Evolutionary conservation across 306 rosid genomes (phyloP).

Genomic region (Cicer chorassanicum): DNA sequence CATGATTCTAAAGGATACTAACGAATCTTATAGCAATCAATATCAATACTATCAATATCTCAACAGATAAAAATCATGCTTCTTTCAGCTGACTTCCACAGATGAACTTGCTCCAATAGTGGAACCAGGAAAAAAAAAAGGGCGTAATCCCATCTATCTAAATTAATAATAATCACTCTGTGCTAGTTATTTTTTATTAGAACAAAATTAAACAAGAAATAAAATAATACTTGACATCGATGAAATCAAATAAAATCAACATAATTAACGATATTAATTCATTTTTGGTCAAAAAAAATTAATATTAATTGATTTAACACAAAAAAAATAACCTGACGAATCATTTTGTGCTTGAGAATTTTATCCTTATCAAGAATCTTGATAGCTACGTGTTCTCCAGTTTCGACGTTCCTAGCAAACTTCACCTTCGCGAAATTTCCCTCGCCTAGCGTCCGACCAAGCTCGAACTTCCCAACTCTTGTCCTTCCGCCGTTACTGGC

Average conservation of each 20-base stretch:
- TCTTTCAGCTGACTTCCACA: not conserved
- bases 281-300: no score
- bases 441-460: constrained; percentile 89
- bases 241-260: no score
- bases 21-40: no score
- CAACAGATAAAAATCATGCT: no score
- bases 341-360: constrained; percentile 90
- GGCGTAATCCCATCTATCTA: no score
- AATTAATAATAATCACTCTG: no score
- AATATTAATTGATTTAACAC: not conserved
- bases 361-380: constrained; percentile 85
- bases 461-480: constrained; percentile 80
- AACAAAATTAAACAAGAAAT: not conserved
- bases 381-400: constrained; percentile 72
- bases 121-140: not conserved
- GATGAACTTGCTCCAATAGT: not conserved
- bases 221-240: not conserved
- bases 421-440: constrained; percentile 95
- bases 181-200: no score
- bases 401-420: constrained; percentile 69
- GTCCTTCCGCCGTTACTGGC: constrained; percentile 41
- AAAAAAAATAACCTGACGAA: constrained; percentile 58
- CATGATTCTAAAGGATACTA: not conserved
- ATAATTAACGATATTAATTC: no score
- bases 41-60: no score